A percentile compares a stretch with the other conserved stretches of the same genome.
phyloP scores from a whole-genome alignment of 129 eudicot species.

The Flaveria robusta region DNA sequence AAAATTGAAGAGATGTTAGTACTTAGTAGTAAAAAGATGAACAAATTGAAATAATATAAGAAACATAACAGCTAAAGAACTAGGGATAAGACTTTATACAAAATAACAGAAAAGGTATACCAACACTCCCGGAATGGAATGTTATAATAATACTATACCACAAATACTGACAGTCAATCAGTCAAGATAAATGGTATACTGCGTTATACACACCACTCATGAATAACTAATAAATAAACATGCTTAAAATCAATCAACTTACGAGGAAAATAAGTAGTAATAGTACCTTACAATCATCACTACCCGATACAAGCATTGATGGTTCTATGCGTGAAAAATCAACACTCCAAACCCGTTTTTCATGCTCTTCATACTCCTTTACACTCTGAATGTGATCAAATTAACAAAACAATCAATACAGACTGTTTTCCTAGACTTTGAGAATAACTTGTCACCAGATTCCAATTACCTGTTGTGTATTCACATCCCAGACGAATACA shows the following conservation, averaged over 20 bases:
- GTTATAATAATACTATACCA: slow-evolving; percentile 1
- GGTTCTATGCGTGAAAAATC: slow-evolving; percentile 64
- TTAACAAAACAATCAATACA: slow-evolving; percentile 14
- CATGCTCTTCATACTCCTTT: slow-evolving; percentile 79
- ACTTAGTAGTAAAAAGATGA: slow-evolving; percentile 12
- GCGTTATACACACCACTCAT: neutral
- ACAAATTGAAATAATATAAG: neutral
- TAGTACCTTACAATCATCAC: slow-evolving; percentile 72
- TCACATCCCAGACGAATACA: slow-evolving; percentile 72
- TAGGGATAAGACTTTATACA: neutral
- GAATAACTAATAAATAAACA: slow-evolving; percentile 12
- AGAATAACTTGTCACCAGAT: neutral
- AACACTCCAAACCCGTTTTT: slow-evolving; percentile 78
- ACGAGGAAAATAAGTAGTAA: neutral
- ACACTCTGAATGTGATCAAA: slow-evolving; percentile 49
- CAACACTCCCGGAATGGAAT: neutral
- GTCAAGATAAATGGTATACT: neutral
- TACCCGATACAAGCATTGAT: slow-evolving; percentile 77
- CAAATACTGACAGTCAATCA: neutral
- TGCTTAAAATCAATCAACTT: neutral
- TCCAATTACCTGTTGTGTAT: slow-evolving; percentile 54
- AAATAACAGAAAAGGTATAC: neutral
- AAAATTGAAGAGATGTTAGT: slow-evolving; percentile 23
- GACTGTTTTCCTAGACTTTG: neutral
- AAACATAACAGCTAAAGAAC: neutral